A percentile compares a stretch with the other conserved stretches of the same genome.
These are phyloP conservation scores for Lactarius evosmus DNA, from an alignment of 768 basidiomycete genomes.

Conservation along the genomic window DNA sequence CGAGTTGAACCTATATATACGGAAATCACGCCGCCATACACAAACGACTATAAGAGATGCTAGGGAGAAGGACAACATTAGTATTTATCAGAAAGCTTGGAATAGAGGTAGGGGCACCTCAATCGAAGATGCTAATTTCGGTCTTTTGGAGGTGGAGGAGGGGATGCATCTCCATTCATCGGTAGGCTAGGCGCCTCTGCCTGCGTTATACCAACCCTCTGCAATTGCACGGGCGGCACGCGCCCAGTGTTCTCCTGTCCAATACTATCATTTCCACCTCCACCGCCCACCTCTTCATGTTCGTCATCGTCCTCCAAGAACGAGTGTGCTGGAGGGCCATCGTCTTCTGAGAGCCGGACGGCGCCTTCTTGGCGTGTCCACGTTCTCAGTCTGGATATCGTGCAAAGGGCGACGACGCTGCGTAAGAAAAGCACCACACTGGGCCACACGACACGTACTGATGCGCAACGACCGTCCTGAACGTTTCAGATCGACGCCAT, in stretches of 20 bases:
- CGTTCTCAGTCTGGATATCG: constrained; percentile 48
- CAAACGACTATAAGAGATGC: not conserved
- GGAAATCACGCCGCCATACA: no score
- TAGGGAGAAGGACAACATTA: not conserved
- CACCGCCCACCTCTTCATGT: constrained; percentile 36
- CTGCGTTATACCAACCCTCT: not conserved
- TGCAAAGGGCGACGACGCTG: no score
- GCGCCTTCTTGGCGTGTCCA: constrained; percentile 50
- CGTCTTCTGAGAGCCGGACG: constrained; percentile 64
- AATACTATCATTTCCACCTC: constrained; percentile 41
- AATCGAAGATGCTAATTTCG: not conserved
- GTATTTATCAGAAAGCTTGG: not conserved
- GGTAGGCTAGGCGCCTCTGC: not conserved
- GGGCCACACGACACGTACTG: constrained; percentile 39
- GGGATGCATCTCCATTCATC: not conserved
- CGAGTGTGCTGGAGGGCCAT: constrained; percentile 59
- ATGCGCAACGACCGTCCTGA: constrained; percentile 57
- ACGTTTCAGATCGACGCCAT: constrained; percentile 54
- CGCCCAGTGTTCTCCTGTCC: not conserved
- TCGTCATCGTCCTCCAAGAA: constrained; percentile 50
- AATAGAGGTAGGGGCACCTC: constrained; percentile 1
- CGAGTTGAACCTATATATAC: not conserved
- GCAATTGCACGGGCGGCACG: constrained; percentile 1
- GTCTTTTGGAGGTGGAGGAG: constrained; percentile 15
- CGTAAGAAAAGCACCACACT: not conserved